Conservation (phyloP, 768 basidiomycete species). For the Lentinula boryana region DNA sequence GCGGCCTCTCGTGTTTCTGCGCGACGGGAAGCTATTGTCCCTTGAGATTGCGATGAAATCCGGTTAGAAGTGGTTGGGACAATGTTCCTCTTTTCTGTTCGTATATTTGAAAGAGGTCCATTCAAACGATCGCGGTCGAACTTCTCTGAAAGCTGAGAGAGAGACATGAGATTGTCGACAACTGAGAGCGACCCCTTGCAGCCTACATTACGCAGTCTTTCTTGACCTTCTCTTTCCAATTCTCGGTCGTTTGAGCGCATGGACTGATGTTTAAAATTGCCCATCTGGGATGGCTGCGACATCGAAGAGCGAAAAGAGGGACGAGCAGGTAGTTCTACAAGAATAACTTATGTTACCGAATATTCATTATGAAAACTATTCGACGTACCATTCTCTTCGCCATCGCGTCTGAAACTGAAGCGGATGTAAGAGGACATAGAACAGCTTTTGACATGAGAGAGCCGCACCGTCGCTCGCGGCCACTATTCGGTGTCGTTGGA, state of each 20-base stretch:
- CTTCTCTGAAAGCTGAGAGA: constrained; percentile 73
- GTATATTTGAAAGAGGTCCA: constrained; percentile 40
- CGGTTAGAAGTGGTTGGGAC: constrained; percentile 40
- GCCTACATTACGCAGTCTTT: constrained; percentile 70
- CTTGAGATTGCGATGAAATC: constrained; percentile 28
- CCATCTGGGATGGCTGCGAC: constrained; percentile 87
- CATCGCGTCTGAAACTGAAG: constrained; percentile 67
- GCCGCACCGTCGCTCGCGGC: constrained; percentile 64
- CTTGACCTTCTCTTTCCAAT: constrained; percentile 72
- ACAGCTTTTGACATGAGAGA: constrained; percentile 6
- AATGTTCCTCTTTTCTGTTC: constrained; percentile 63
- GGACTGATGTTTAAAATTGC: constrained; percentile 88
- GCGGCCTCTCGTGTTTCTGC: constrained; percentile 52
- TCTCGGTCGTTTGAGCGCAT: constrained; percentile 60
- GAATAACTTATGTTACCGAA: constrained; percentile 3
- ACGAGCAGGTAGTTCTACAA: constrained; percentile 47
- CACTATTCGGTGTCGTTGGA: constrained; percentile 39
- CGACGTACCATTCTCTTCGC: constrained; percentile 63
- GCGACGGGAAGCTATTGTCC: constrained; percentile 33
- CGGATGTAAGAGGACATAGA: constrained; percentile 10
- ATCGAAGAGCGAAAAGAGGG: constrained; percentile 67
- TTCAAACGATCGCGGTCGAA: constrained; percentile 78
- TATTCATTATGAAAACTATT: neutral
- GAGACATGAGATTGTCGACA: constrained; percentile 6
- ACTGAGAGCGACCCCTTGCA: constrained; percentile 17